A percentile compares a stretch with the other conserved stretches of the same genome.
Evolutionary conservation across 2,329 filamentous ascomycete species (phyloP).

Genomic region (Penicillium paneum): DNA sequence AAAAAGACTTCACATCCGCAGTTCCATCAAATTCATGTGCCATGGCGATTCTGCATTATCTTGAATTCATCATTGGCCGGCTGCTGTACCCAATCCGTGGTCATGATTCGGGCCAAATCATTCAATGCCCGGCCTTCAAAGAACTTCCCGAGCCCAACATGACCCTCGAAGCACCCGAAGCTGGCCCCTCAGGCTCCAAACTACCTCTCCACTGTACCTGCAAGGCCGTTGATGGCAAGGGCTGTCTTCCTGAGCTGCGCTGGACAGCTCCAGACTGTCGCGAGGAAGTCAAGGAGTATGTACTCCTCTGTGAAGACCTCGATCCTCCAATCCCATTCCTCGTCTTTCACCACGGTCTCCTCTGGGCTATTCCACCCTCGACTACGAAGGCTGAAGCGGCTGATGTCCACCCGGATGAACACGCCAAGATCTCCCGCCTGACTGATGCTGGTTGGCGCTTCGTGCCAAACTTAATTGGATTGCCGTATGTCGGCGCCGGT

Average conservation of each 20-base stretch:
- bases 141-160: conserved; percentile 24
- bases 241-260: conserved; percentile 22
- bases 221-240: conserved; percentile 20
- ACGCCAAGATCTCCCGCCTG: conserved; percentile 8
- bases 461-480: conserved; percentile 24
- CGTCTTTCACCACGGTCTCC: conserved; percentile 30
- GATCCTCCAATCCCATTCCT: conserved; percentile 29
- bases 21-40: neutral
- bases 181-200: conserved; percentile 24
- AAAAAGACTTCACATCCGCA: neutral
- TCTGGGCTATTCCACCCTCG: conserved; percentile 31
- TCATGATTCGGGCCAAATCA: conserved; percentile 27
- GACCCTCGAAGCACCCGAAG: conserved; percentile 22
- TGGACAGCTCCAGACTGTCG: conserved; percentile 21
- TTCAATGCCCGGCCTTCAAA: conserved; percentile 22
- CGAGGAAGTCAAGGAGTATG: conserved; percentile 22
- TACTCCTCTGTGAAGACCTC: conserved; percentile 32
- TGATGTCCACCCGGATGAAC: conserved; percentile 16
- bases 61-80: conserved; percentile 21
- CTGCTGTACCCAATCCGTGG: conserved; percentile 25
- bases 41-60: conserved; percentile 10
- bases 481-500: conserved; percentile 27
- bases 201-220: conserved; percentile 24
- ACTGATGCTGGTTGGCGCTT: conserved; percentile 30
- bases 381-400: conserved; percentile 12